phyloP scores from a whole-genome alignment of 331 rosid species.

The Spiraea crenata region DNA sequence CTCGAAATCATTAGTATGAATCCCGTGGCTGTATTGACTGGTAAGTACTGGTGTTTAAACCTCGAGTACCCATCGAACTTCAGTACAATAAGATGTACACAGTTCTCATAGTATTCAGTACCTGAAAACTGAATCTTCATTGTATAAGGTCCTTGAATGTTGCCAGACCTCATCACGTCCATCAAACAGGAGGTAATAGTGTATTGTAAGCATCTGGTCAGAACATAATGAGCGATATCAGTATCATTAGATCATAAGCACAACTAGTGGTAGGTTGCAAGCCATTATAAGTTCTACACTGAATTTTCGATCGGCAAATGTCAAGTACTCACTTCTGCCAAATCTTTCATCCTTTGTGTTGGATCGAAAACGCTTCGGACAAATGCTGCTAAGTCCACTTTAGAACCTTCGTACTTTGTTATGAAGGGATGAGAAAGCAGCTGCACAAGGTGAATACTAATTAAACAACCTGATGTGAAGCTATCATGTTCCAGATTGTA shows the following conservation, averaged over 20 bases:
- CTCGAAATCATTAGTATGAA: too few species aligned
- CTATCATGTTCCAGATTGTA: conserved; percentile 13
- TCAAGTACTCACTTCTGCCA: conserved; percentile 83
- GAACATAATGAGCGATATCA: neutral
- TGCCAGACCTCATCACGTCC: conserved; percentile 87
- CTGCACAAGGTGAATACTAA: conserved; percentile 48
- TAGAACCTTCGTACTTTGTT: conserved; percentile 47
- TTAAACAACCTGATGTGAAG: conserved; percentile 11
- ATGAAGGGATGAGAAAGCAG: conserved; percentile 86
- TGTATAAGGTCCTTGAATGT: conserved; percentile 60
- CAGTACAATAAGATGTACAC: neutral
- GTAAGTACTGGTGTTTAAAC: neutral
- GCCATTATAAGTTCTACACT: neutral
- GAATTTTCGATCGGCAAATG: conserved; percentile 1
- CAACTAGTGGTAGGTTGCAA: conserved; percentile 1
- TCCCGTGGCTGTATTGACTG: neutral
- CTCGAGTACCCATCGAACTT: neutral
- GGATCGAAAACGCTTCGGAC: conserved; percentile 90
- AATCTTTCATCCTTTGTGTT: conserved; percentile 87
- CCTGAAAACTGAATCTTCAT: conserved; percentile 77
- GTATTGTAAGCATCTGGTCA: conserved; percentile 88
- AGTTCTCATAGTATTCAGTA: conserved; percentile 17
- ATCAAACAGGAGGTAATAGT: conserved; percentile 80
- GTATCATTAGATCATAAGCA: conserved; percentile 12
- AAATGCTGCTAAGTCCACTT: conserved; percentile 71